phyloP scores from a whole-genome alignment of 495 filamentous ascomycete species.

The Neurospora discreta region DNA sequence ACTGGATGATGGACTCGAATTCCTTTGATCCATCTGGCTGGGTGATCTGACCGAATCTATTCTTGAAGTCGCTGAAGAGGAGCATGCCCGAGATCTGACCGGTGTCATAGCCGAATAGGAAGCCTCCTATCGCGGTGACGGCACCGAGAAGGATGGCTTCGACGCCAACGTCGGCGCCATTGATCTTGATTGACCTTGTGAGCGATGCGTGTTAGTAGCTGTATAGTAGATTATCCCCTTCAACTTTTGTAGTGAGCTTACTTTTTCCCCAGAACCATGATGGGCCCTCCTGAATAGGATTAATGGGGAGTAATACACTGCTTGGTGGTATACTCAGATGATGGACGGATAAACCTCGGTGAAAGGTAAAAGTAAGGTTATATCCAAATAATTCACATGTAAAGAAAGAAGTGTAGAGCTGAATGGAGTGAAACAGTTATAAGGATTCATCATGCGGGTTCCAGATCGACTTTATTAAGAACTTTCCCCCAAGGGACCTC shows the following conservation, averaged over 20 bases:
- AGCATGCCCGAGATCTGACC: conserved; percentile 51
- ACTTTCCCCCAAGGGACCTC: background rate
- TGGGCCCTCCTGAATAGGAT: background rate
- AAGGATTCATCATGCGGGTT: background rate
- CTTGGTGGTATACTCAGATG: background rate
- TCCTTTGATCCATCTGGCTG: conserved; percentile 13
- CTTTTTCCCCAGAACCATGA: background rate
- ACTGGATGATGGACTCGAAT: conserved; percentile 25
- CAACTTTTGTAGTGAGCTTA: background rate
- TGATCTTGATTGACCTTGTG: conserved; percentile 20
- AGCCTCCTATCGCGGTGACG: conserved; percentile 53
- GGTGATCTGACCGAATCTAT: conserved; percentile 30
- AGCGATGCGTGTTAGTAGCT: background rate
- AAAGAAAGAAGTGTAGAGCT: background rate
- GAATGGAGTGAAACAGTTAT: background rate
- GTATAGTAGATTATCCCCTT: background rate
- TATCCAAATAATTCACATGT: background rate
- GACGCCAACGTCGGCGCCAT: conserved; percentile 25
- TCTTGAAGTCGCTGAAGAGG: conserved; percentile 43
- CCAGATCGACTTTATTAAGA: background rate
- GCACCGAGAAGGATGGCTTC: conserved; percentile 26
- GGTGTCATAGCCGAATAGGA: conserved; percentile 67
- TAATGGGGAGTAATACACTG: background rate
- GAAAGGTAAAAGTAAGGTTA: background rate
- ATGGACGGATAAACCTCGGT: background rate